These are phyloP conservation scores for Tylopilus plumbeoviolaceoides DNA, from an alignment of 768 basidiomycete genomes.

Conservation along the genomic window DNA sequence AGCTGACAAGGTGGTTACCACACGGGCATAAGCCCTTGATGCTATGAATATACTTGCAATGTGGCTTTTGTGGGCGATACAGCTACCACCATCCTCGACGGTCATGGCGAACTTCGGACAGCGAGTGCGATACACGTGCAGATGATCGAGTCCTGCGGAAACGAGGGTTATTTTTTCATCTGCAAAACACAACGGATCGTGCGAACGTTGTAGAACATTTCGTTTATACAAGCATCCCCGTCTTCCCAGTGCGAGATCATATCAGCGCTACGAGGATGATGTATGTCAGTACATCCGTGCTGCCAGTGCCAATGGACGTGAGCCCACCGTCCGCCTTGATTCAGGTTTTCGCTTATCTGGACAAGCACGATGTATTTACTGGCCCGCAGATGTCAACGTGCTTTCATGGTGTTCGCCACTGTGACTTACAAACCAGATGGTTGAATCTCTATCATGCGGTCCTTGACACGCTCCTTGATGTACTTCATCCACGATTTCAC, in stretches of 20 bases:
- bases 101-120: constrained; percentile 42
- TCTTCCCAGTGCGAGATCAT: constrained; percentile 90
- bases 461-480: constrained; percentile 79
- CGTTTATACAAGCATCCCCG: constrained; percentile 70
- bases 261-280: constrained; percentile 52
- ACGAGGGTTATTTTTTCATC: constrained; percentile 7
- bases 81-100: constrained; percentile 18
- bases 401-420: neutral
- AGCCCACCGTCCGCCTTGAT: constrained; percentile 78
- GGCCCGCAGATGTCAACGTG: constrained; percentile 16
- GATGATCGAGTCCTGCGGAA: constrained; percentile 62
- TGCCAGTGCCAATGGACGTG: neutral
- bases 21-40: constrained; percentile 13
- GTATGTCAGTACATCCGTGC: constrained; percentile 6
- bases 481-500: constrained; percentile 78
- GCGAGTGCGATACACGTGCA: constrained; percentile 65
- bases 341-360: constrained; percentile 79
- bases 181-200: constrained; percentile 4
- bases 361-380: constrained; percentile 88
- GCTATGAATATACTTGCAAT: constrained; percentile 21
- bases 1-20: constrained; percentile 18
- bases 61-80: constrained; percentile 19
- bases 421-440: constrained; percentile 74
- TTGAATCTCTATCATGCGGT: constrained; percentile 81
- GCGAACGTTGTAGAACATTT: constrained; percentile 76